Evolutionary conservation across 1,284 basidiomycete genomes (phyloP), one percentile per base, ranked within the genome.

Genomic region (Afroboletus lepidellus): DNA sequence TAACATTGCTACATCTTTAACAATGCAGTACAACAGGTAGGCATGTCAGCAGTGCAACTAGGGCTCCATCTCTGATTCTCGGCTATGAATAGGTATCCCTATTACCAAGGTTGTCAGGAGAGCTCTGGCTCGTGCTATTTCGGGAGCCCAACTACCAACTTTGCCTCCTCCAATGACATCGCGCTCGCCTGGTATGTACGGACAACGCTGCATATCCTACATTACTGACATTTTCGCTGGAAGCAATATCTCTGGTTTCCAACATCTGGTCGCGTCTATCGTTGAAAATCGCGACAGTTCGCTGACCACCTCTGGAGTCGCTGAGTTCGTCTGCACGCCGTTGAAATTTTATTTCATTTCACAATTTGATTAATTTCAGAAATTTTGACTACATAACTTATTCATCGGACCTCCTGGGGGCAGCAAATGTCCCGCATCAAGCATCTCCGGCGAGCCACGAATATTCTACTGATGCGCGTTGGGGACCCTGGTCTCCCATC

Each of bases 1-100:
- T 36, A 16, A 33, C 27, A 12, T 24, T 21, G 23, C 20, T 32
- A 5, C 30, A 29, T 34, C 37, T 44, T 11, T 3, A 41, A 54
- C 5, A 2, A 67, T 64, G 59, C 50, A 51, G 38, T 29, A 39
- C n/a, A 36, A 30, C 6, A 9, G 30, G 63, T 64, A 42, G 50
- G 20, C n/a, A 2, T 15, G 29, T 44, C 30, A 43, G 41, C 30
- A 18, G 15, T 20, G n/a, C 21, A 12, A 32, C n/a, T 3, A n/a
- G 21, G 24, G 8, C 29, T 2, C 8, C 3, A 7, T 37, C 21
- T 29, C 46, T 57, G 36, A 67, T 23, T 3, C 25, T 3, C 21
- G 16, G 25, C 15, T n/a, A 15, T 46, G n/a, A 32, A 25, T 24
- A 63, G 61, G 23, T 36, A 18, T 38, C 12, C 9, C 15, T 25